A percentile compares a stretch with the other conserved stretches of the same genome.
These are phyloP conservation scores for Colletotrichum noveboracense DNA, from an alignment of 2,329 filamentous ascomycete species.

Conservation along the genomic window DNA sequence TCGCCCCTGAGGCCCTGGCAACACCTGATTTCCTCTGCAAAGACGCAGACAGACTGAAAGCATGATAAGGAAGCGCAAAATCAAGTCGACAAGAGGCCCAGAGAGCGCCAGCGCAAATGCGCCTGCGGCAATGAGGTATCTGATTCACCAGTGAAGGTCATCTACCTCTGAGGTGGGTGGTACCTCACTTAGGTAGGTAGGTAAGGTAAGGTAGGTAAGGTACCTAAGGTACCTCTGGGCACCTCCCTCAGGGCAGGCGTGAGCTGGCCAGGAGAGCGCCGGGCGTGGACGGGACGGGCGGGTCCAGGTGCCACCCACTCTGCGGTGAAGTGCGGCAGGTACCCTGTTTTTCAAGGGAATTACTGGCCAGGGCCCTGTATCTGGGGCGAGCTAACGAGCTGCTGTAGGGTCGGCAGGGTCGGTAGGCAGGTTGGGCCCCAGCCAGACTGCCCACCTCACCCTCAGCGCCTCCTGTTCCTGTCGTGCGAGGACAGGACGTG, in stretches of 20 bases:
- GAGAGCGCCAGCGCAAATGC: constrained; percentile 8
- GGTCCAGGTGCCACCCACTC: constrained; percentile 17
- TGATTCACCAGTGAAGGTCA: not conserved
- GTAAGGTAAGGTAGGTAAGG: not conserved
- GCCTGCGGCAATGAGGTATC: constrained; percentile 13
- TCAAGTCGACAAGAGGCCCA: not conserved
- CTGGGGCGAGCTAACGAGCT: constrained; percentile 16
- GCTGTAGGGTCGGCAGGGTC: not conserved
- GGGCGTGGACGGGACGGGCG: constrained; percentile 8
- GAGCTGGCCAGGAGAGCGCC: not conserved
- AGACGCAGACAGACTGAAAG: not conserved
- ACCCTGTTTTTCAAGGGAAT: not conserved
- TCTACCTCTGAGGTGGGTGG: not conserved
- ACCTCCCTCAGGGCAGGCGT: not conserved
- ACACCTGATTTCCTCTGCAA: not conserved
- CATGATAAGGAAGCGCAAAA: not conserved
- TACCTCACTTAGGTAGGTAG: not conserved
- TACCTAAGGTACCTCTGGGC: not conserved
- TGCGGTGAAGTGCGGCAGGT: constrained; percentile 9
- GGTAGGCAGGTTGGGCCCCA: not conserved
- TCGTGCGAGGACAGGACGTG: not conserved
- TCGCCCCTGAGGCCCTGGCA: not conserved
- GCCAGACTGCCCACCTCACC: not conserved
- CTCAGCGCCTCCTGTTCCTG: not conserved
- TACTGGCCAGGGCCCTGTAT: constrained; percentile 6